These are phyloP conservation scores for Corylus avellana DNA, from an alignment of 306 rosid genomes.

Conservation along the genomic window DNA sequence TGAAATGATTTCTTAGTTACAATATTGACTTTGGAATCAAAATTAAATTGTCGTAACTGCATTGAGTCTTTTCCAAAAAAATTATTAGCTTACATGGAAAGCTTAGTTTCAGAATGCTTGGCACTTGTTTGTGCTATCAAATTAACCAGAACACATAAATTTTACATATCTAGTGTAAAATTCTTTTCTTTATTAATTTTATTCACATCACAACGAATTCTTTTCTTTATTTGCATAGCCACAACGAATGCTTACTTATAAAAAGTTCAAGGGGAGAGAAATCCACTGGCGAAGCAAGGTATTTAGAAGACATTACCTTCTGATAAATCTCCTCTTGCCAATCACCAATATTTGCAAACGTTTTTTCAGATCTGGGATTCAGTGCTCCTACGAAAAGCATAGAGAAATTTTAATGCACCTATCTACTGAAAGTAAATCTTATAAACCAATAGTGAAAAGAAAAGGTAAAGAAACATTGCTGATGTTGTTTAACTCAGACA, in stretches of 20 bases:
- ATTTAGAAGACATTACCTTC: not conserved
- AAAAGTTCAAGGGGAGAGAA: not conserved
- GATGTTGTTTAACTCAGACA: not conserved
- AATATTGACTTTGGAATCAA: not conserved
- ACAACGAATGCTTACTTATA: not conserved
- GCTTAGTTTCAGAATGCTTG: too few species aligned
- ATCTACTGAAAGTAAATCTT: not conserved
- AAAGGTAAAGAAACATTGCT: not conserved
- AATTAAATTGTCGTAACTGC: not conserved
- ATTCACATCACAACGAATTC: not conserved
- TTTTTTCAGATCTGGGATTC: not conserved
- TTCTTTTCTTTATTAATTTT: not conserved
- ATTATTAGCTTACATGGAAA: too few species aligned
- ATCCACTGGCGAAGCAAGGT: not conserved
- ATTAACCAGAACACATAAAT: too few species aligned
- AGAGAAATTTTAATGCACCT: not conserved
- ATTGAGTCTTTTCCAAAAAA: not conserved
- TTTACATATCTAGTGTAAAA: too few species aligned
- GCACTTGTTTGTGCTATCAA: too few species aligned
- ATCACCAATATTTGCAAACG: slow-evolving; percentile 2
- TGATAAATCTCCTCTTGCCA: slow-evolving; percentile 15
- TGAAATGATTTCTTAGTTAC: not conserved
- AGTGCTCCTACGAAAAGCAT: not conserved
- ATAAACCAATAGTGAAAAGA: not conserved
- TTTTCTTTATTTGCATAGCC: not conserved